phyloP scores from a whole-genome alignment of 2,329 filamentous ascomycete species.

The Colletotrichum tropicale region DNA sequence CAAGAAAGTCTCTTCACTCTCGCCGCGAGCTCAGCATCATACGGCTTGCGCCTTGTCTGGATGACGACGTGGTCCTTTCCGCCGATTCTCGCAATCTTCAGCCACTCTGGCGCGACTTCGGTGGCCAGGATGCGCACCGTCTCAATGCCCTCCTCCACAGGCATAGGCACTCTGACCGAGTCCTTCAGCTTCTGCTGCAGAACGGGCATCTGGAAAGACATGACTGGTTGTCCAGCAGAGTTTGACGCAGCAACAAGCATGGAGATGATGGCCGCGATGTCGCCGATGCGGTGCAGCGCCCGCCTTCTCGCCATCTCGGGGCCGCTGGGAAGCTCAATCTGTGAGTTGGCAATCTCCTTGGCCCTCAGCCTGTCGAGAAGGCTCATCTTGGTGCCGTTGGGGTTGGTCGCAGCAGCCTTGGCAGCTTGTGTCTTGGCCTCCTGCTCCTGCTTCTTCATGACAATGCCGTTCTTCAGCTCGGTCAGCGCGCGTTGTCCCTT shows the following conservation, averaged over 20 bases:
- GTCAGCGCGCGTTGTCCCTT: slow-evolving; percentile 74
- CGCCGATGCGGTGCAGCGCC: slow-evolving; percentile 70
- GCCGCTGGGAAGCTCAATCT: slow-evolving; percentile 44
- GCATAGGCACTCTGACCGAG: slow-evolving; percentile 63
- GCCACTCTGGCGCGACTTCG: slow-evolving; percentile 63
- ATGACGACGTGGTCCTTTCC: slow-evolving; percentile 63
- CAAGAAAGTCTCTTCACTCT: slow-evolving; percentile 15
- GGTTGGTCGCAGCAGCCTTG: slow-evolving; percentile 35
- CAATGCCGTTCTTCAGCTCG: slow-evolving; percentile 69
- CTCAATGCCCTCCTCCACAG: slow-evolving; percentile 53
- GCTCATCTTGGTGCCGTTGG: slow-evolving; percentile 61
- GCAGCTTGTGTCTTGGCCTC: slow-evolving; percentile 38
- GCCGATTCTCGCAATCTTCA: slow-evolving; percentile 55
- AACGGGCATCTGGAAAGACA: slow-evolving; percentile 69
- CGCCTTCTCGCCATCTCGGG: slow-evolving; percentile 64
- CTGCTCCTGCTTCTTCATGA: slow-evolving; percentile 53
- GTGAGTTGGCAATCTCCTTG: slow-evolving; percentile 65
- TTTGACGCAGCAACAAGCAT: slow-evolving; percentile 63
- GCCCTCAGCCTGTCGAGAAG: slow-evolving; percentile 78
- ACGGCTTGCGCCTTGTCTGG: slow-evolving; percentile 47
- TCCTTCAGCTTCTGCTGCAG: slow-evolving; percentile 71
- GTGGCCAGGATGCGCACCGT: slow-evolving; percentile 57
- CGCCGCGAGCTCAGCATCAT: slow-evolving; percentile 17
- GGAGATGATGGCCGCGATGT: slow-evolving; percentile 70
- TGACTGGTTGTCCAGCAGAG: slow-evolving; percentile 54